Percentiles rank a stretch among this genome's conserved stretches.
These are phyloP conservation scores for Halteria grandinella DNA, from an alignment of 73 alveolate genomes.

Conservation along the genomic window DNA sequence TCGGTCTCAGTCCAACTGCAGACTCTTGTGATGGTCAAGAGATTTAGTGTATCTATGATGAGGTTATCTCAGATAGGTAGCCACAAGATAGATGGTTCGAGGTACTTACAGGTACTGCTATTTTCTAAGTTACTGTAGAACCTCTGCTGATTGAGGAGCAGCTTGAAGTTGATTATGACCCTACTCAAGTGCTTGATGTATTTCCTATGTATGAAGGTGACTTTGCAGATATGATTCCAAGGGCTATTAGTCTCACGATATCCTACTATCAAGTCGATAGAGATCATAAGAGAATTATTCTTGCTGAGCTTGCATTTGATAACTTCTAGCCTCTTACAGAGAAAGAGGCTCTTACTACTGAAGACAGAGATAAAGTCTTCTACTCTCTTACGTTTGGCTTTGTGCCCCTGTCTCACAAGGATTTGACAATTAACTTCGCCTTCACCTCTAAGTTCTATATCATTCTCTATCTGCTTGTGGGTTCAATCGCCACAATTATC, in stretches of 20 bases:
- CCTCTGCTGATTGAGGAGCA: slow-evolving; percentile 71
- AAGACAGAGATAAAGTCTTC: slow-evolving; percentile 50
- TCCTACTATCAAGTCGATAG: slow-evolving; percentile 74
- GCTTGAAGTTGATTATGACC: slow-evolving; percentile 22
- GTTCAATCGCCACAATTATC: slow-evolving; percentile 70
- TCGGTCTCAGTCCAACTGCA: too few relatives aligned
- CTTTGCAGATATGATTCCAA: slow-evolving; percentile 72
- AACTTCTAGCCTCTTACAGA: slow-evolving; percentile 55
- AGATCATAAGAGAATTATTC: slow-evolving; percentile 67
- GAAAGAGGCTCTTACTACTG: slow-evolving; percentile 51
- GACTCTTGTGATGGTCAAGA: too few relatives aligned
- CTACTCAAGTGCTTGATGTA: slow-evolving; percentile 35
- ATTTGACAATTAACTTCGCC: slow-evolving; percentile 83
- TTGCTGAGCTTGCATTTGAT: slow-evolving; percentile 63
- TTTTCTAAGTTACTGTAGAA: slow-evolving; percentile 72
- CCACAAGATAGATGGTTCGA: slow-evolving; percentile 84
- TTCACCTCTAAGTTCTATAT: slow-evolving; percentile 81
- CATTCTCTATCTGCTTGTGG: slow-evolving; percentile 82
- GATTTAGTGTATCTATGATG: too few relatives aligned
- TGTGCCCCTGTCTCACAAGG: slow-evolving; percentile 79
- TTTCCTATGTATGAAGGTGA: slow-evolving; percentile 45
- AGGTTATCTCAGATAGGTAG: slow-evolving; percentile 68
- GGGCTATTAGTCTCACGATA: slow-evolving; percentile 51
- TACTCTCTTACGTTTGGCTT: slow-evolving; percentile 69
- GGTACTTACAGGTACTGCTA: slow-evolving; percentile 51